These are phyloP conservation scores for Serendipita indica DNA, from an alignment of 768 basidiomycete genomes.

Conservation along the genomic window DNA sequence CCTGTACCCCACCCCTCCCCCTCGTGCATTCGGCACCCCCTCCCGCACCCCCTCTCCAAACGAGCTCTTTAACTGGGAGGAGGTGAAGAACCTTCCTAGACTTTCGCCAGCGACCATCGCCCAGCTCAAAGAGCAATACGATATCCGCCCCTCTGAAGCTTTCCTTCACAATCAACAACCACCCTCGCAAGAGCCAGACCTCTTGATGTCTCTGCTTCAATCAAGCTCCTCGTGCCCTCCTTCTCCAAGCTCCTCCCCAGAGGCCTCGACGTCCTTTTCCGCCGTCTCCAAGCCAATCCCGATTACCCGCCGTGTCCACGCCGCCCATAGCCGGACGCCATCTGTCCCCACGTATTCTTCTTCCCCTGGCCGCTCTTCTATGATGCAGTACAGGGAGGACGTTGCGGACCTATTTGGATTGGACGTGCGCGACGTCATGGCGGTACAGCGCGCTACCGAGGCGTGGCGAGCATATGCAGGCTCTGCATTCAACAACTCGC, in stretches of 20 bases:
- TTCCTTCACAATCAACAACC: not conserved
- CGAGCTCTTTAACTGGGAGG: slow-evolving; percentile 7
- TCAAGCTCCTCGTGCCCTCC: slow-evolving; percentile 9
- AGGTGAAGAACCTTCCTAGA: slow-evolving; percentile 7
- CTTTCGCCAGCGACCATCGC: slow-evolving; percentile 6
- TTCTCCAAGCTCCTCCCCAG: not conserved
- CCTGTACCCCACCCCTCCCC: not conserved
- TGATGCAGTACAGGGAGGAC: slow-evolving; percentile 7
- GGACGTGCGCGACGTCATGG: not conserved
- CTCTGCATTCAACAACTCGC: slow-evolving; percentile 4
- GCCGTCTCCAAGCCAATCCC: slow-evolving; percentile 10
- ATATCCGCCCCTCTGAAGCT: slow-evolving; percentile 8
- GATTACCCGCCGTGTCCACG: slow-evolving; percentile 2
- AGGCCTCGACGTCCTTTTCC: not conserved
- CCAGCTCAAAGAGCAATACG: slow-evolving; percentile 11
- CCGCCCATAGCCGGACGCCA: not conserved
- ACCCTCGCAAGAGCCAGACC: slow-evolving; percentile 5
- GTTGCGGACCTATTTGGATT: slow-evolving; percentile 4
- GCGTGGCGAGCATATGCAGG: slow-evolving; percentile 6
- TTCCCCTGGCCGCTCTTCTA: not conserved
- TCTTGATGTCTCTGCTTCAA: slow-evolving; percentile 9
- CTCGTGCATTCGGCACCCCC: slow-evolving; percentile 6
- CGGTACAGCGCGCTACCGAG: not conserved
- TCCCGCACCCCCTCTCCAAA: slow-evolving; percentile 6
- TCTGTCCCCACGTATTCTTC: slow-evolving; percentile 5